phyloP scores from a whole-genome alignment of 176 grass and related monocot genomes.

The Triticum timopheevii region DNA sequence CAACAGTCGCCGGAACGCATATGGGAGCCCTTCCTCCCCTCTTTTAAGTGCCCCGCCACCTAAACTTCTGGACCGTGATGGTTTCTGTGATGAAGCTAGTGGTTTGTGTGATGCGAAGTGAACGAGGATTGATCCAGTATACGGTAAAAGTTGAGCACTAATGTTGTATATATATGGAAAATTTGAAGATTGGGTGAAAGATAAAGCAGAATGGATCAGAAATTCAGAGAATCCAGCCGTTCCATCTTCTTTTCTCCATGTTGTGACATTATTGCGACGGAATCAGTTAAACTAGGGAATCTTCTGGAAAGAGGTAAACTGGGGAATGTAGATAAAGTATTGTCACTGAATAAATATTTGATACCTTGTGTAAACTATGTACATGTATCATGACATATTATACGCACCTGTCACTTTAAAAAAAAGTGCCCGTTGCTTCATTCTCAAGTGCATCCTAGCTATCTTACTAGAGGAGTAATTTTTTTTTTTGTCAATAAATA shows the following conservation, averaged over 20 bases:
- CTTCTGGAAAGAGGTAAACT: neutral
- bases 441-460: neutral
- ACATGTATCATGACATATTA: conserved; percentile 1
- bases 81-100: conserved; percentile 74
- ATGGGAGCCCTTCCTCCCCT: conserved; percentile 94
- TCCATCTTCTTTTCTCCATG: conserved; percentile 12
- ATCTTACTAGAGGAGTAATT: neutral
- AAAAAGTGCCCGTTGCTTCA: neutral
- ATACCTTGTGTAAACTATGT: neutral
- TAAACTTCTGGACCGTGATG: conserved; percentile 89
- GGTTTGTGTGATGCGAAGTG: conserved; percentile 80
- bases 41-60: conserved; percentile 79
- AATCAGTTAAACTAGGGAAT: conserved; percentile 22
- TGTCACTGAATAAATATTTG: conserved; percentile 7
- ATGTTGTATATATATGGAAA: conserved; percentile 46
- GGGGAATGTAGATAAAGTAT: conserved; percentile 25
- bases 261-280: conserved; percentile 23
- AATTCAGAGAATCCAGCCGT: neutral
- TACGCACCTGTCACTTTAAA: neutral
- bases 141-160: conserved; percentile 12
- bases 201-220: conserved; percentile 18
- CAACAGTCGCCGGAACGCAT: conserved; percentile 76
- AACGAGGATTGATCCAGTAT: conserved; percentile 25
- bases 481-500: neutral
- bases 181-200: conserved; percentile 28